Percentiles rank a stretch among this genome's conserved stretches.
These are phyloP conservation scores for Geoglossum cookeanum DNA, from an alignment of 2,329 filamentous ascomycete genomes.

Conservation along the genomic window DNA sequence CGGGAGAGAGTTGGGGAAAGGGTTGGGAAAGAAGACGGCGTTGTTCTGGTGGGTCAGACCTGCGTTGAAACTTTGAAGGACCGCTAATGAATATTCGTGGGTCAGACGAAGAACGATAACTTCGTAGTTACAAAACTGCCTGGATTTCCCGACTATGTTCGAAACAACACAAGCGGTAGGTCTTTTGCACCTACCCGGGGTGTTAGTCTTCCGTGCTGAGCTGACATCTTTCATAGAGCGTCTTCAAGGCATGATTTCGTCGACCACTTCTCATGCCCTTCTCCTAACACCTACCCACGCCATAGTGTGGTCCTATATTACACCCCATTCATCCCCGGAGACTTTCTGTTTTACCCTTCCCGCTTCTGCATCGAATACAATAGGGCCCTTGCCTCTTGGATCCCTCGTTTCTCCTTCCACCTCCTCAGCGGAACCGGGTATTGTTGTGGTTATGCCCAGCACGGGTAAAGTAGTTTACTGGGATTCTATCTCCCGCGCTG, in stretches of 20 bases:
- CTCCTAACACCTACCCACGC: constrained; percentile 66
- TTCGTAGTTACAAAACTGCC: constrained; percentile 75
- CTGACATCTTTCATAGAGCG: constrained; percentile 26
- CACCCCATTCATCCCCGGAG: constrained; percentile 48
- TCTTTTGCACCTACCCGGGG: constrained; percentile 6
- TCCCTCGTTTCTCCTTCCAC: constrained; percentile 64
- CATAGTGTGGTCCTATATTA: constrained; percentile 75
- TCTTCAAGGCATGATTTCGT: constrained; percentile 46
- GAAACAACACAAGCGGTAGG: constrained; percentile 45
- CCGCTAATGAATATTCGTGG: constrained; percentile 2
- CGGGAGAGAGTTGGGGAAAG: constrained; percentile 32
- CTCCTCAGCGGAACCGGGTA: constrained; percentile 60
- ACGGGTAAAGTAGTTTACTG: constrained; percentile 81
- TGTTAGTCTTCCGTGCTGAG: constrained; percentile 3
- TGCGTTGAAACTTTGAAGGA: not conserved
- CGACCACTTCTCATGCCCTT: constrained; percentile 53
- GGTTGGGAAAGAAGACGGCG: constrained; percentile 46
- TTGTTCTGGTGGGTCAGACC: constrained; percentile 39
- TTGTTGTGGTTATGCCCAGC: constrained; percentile 69
- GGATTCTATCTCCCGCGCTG: constrained; percentile 83
- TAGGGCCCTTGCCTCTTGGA: constrained; percentile 62
- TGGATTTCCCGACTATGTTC: constrained; percentile 59
- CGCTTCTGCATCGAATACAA: constrained; percentile 43
- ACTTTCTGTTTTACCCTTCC: constrained; percentile 67
- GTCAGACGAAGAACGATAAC: constrained; percentile 61